Evolutionary conservation across 208 protist species (phyloP).

Genomic region (Angomonas ambiguus): DNA sequence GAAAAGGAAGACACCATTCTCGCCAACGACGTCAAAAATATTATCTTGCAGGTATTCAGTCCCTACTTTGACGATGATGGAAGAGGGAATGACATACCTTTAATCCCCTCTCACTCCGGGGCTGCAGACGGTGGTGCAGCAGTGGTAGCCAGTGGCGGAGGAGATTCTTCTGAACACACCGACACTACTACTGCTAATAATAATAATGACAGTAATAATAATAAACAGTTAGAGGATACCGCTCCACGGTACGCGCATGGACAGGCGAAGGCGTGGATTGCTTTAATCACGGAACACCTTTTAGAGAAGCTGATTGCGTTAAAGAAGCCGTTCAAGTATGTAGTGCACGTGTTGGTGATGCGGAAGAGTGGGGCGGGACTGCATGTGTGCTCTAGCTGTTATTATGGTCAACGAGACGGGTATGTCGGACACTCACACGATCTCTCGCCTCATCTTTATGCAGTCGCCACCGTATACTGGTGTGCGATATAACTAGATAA

Average conservation of each 20-base stretch:
- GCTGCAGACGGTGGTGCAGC: conserved; percentile 13
- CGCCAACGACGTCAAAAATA: conserved; percentile 85
- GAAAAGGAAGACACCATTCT: conserved; percentile 40
- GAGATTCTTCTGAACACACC: conserved; percentile 23
- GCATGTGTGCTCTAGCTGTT: conserved; percentile 81
- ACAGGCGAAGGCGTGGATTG: conserved; percentile 65
- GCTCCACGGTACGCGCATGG: conserved; percentile 80
- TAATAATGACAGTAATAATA: neutral
- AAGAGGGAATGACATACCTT: no score
- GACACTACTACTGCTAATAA: conserved; percentile 15
- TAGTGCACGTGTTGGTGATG: conserved; percentile 79
- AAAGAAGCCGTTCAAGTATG: conserved; percentile 84
- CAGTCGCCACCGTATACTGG: conserved; percentile 84
- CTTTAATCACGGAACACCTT: conserved; percentile 80
- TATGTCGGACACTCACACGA: conserved; percentile 85
- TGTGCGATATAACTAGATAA: conserved; percentile 48
- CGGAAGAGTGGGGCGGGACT: conserved; percentile 78
- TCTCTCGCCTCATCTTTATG: conserved; percentile 78
- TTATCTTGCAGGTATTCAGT: conserved; percentile 75
- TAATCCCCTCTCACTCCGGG: no score
- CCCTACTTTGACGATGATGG: conserved; percentile 88
- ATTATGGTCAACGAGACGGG: conserved; percentile 73
- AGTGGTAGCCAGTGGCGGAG: conserved; percentile 21
- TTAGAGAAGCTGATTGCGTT: conserved; percentile 73
- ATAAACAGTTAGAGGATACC: conserved; percentile 34